Conservation (phyloP, 495 filamentous ascomycete species). For the Pseudoneurospora amorphoporcata region DNA sequence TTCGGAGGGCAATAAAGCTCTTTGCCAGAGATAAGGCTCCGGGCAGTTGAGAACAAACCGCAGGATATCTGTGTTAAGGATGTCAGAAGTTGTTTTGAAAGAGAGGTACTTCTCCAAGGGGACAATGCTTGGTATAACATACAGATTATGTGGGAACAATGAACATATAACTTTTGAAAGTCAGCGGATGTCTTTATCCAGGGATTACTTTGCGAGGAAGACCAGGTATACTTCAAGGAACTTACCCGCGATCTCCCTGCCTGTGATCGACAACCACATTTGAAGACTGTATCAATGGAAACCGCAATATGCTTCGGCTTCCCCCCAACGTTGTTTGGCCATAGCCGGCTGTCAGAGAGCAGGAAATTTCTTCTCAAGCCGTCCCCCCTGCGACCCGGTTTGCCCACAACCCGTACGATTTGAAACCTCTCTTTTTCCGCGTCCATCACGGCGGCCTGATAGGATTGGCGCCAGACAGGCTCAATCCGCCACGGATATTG, state of each 20-base stretch:
- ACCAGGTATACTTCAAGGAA: background rate
- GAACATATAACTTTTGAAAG: background rate
- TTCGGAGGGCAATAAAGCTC: background rate
- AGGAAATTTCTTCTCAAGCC: background rate
- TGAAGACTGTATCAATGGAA: background rate
- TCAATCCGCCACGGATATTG: background rate
- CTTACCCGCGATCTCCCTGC: background rate
- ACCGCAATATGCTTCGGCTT: background rate
- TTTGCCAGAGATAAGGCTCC: background rate
- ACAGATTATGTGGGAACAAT: background rate
- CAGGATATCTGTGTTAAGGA: background rate
- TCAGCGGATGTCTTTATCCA: background rate
- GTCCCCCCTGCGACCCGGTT: background rate
- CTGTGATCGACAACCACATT: background rate
- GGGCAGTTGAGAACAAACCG: background rate
- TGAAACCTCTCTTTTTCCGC: background rate
- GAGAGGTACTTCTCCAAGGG: background rate
- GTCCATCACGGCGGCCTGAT: background rate
- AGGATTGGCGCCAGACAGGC: background rate
- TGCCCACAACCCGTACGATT: background rate
- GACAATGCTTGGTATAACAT: background rate
- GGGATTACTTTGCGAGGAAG: background rate
- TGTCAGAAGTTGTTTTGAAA: background rate
- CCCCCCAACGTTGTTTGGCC: fast-evolving
- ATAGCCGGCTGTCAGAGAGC: background rate